Base-by-base conservation (phyloP, 1,284 basidiomycete species). In the Xerocomus nothofagi region DNA sequence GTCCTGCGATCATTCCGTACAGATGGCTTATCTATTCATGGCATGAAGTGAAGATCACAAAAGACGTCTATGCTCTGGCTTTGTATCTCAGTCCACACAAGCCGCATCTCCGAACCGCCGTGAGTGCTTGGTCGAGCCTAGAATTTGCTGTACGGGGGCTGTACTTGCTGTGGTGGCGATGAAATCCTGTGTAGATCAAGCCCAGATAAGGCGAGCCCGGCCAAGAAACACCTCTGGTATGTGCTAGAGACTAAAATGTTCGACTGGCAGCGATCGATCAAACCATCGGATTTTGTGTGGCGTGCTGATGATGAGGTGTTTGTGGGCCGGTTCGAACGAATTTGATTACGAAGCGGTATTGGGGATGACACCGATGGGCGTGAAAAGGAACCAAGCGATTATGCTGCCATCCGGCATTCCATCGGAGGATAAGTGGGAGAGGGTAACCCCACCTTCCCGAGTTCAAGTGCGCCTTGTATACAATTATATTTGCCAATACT, bases 131-230 rank as follows among this genome's bases (percentile, higher is more conserved):
- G 23, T 27, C 11, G 17, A 39, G 37, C 32, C 40, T 44, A 24
- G 26, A n/a, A 12, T 9, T 14, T 49, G 60, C 59, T 61, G 56
- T 61, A 57, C 52, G 8, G 8, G n/a, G 11, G 56, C 63, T 57
- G 50, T 65, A 20, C 15, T 12, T 53, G 56, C 51, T 63, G 48
- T 57, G 47, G 3, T 3, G 17, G 44, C 23, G 32, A 37, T 34
- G 42, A 14, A 4, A 43, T 50, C 56, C 60, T 57, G 62, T 57
- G 58, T 26, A 14, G 26, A 43, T n/a, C 20, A 1, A 29, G 24
- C 6, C 45, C 15, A 20, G 10, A 6, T 12, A 17, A 20, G 29
- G 26, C 18, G 2, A 23, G 26, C 21, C 32, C 4, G 15, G 21
- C 14, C 20, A 39, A 37, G 6, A 12, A 17, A 37, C 20, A 34